These are phyloP conservation scores for Zopfia rhizophila DNA, from an alignment of 2,329 filamentous ascomycete genomes.

Conservation along the genomic window DNA sequence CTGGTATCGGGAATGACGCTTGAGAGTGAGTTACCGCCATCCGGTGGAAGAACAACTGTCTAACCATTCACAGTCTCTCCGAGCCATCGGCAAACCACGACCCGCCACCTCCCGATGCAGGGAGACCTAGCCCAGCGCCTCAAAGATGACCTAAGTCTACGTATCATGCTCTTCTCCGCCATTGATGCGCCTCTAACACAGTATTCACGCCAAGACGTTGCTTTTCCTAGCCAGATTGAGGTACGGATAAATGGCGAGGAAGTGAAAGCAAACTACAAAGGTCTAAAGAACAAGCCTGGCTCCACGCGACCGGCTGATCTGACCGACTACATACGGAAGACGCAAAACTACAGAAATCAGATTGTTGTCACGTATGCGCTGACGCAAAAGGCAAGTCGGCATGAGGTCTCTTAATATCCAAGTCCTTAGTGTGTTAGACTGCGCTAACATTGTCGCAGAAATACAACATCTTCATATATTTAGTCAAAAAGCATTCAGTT, in stretches of 20 bases:
- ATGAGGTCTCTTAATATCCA: slow-evolving; percentile 35
- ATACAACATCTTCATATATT: slow-evolving; percentile 70
- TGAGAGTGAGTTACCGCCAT: slow-evolving; percentile 68
- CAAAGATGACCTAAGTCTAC: slow-evolving; percentile 68
- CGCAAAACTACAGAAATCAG: slow-evolving; percentile 77
- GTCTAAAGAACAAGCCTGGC: slow-evolving; percentile 94
- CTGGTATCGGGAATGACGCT: slow-evolving; percentile 74
- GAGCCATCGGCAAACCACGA: slow-evolving; percentile 67
- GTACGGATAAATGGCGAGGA: slow-evolving; percentile 89
- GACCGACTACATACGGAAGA: slow-evolving; percentile 77
- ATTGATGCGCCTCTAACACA: slow-evolving; percentile 59
- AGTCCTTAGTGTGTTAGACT: background rate
- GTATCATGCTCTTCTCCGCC: slow-evolving; percentile 87
- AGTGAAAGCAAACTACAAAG: slow-evolving; percentile 91
- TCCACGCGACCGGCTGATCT: slow-evolving; percentile 95
- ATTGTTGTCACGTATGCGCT: slow-evolving; percentile 91
- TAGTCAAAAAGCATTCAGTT: slow-evolving; percentile 79
- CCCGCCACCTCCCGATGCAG: slow-evolving; percentile 68
- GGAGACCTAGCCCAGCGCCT: slow-evolving; percentile 66
- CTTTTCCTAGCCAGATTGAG: slow-evolving; percentile 93
- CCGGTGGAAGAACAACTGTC: background rate
- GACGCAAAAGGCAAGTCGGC: slow-evolving; percentile 77
- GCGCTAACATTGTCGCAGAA: slow-evolving; percentile 44
- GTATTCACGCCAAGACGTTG: slow-evolving; percentile 69
- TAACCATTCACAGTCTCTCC: slow-evolving; percentile 63